Base-by-base conservation (phyloP, 768 basidiomycete genomes). In the Tulasnella sp. region DNA sequence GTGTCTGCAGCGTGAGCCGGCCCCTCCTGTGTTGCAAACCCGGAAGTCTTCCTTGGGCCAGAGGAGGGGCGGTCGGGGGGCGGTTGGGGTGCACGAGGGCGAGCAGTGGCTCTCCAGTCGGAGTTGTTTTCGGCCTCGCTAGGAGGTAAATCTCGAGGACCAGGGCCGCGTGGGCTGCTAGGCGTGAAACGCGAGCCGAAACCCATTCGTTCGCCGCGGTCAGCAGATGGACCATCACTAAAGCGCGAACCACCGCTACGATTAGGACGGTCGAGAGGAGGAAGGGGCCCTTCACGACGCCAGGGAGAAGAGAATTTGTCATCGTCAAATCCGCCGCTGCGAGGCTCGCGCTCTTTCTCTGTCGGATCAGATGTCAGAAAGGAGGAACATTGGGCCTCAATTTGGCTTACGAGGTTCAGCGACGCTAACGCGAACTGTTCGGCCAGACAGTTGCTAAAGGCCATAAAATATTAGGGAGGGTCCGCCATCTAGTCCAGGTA, bases 371-470 rank as follows among this genome's bases (percentile, higher is more conserved):
- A 57, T 61, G 32, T 67, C 55, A 32, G 71, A 67, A 73, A 71
- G 67, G 61, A 5, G 61, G 7, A 16, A 57, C 55, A 35, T 76
- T 40, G n/a, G 39, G 72, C 74, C 67, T 61, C n/a, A 79, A 57
- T 35, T 77, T 44, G 20, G 90, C 94, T 87, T 83, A 97, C 95
- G 94, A 81, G 96, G 92, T 83, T 99, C 98, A 11, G 98, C 98
- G 70, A 99, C 98, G 84, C 92, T 95, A 79, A 98, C 91, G 78
- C 98, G 89, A 80, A 99, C 87, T 26, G 88, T 90, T 78, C 98
- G 89, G 32, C 94, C 93, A 29, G 91, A 89, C 70, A 99, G 87
- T 80, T 83, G 87, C 91, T 95, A 80, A 26, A 13, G 44, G 37
- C 69, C 51, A 70, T 4, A 73, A 51, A 29, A 55, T 35, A 67